phyloP scores from a whole-genome alignment of 2,329 filamentous ascomycete genomes.

The Ceratocystis alfenasii region DNA sequence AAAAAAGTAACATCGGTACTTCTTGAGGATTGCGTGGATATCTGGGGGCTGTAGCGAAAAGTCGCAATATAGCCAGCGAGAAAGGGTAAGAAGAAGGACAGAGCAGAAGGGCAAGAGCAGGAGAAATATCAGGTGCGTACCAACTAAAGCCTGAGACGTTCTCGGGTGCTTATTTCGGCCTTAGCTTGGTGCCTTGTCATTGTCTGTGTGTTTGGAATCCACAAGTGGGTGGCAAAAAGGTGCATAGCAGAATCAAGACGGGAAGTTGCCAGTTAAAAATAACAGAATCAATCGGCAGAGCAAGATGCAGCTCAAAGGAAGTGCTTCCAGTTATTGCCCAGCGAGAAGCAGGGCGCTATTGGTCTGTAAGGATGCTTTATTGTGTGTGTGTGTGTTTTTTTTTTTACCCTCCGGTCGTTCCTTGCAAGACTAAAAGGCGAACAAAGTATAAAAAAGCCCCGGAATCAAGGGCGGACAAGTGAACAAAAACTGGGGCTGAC shows the following conservation, averaged over 20 bases:
- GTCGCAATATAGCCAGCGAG: not conserved
- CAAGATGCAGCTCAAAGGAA: not conserved
- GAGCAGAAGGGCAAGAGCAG: not conserved
- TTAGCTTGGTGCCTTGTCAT: constrained; percentile 11
- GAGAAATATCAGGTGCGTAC: not conserved
- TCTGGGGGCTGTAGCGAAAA: not conserved
- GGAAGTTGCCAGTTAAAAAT: not conserved
- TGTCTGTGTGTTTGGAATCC: constrained; percentile 3
- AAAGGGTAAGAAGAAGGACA: not conserved
- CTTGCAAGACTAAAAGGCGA: not conserved
- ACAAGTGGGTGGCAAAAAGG: not conserved
- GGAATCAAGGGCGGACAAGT: not conserved
- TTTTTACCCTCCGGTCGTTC: not conserved
- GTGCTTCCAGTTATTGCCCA: too few species aligned
- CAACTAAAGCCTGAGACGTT: constrained; percentile 1
- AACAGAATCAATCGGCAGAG: not conserved
- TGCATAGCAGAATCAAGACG: not conserved
- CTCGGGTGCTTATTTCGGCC: constrained; percentile 11
- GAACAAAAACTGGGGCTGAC: not conserved
- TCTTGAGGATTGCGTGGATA: not conserved
- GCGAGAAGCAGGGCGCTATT: too few species aligned
- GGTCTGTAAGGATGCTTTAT: too few species aligned
- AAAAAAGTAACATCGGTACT: not conserved
- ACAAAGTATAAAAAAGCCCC: not conserved
- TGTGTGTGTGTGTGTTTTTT: too few species aligned